Percentiles rank a stretch among this genome's conserved stretches.
These are phyloP conservation scores for Tausonia pullulans DNA, from an alignment of 1,284 basidiomycete genomes.

Conservation along the genomic window DNA sequence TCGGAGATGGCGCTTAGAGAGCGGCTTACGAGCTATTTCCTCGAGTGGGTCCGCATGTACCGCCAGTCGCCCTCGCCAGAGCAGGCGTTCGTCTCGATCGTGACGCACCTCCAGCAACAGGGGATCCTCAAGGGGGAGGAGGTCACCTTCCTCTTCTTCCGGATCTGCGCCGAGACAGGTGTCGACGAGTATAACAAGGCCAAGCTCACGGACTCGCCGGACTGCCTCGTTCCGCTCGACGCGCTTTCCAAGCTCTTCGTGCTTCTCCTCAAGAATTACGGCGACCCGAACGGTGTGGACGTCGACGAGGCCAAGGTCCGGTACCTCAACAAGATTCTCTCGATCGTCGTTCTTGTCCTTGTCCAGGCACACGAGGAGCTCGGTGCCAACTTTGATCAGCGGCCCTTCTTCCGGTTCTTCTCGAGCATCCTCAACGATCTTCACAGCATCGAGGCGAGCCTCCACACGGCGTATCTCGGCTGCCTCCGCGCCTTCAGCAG, in stretches of 20 bases:
- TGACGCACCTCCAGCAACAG: conserved; percentile 89
- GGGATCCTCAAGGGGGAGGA: conserved; percentile 95
- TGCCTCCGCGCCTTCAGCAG: conserved; percentile 72
- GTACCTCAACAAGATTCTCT: conserved; percentile 94
- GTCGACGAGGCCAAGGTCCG: conserved; percentile 84
- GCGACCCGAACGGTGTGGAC: conserved; percentile 62
- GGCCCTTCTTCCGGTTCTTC: conserved; percentile 98
- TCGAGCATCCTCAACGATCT: conserved; percentile 91
- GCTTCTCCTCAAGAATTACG: conserved; percentile 99
- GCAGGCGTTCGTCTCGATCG: conserved; percentile 93
- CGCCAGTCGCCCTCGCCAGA: conserved; percentile 81
- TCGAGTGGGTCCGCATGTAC: conserved; percentile 89
- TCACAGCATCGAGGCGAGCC: conserved; percentile 65
- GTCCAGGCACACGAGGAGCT: conserved; percentile 93
- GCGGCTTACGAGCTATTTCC: conserved; percentile 46
- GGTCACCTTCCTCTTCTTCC: conserved; percentile 94
- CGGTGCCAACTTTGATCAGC: conserved; percentile 82
- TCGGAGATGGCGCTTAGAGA: conserved; percentile 36
- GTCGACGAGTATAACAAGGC: conserved; percentile 86
- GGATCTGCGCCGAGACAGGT: conserved; percentile 91
- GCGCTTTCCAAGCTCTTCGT: conserved; percentile 91
- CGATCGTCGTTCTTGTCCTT: conserved; percentile 90
- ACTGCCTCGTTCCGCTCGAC: conserved; percentile 84
- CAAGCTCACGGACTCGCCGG: conserved; percentile 61
- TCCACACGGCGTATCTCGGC: conserved; percentile 77